phyloP scores from a whole-genome alignment of 2,329 filamentous ascomycete species.

The Fusarium sp. region DNA sequence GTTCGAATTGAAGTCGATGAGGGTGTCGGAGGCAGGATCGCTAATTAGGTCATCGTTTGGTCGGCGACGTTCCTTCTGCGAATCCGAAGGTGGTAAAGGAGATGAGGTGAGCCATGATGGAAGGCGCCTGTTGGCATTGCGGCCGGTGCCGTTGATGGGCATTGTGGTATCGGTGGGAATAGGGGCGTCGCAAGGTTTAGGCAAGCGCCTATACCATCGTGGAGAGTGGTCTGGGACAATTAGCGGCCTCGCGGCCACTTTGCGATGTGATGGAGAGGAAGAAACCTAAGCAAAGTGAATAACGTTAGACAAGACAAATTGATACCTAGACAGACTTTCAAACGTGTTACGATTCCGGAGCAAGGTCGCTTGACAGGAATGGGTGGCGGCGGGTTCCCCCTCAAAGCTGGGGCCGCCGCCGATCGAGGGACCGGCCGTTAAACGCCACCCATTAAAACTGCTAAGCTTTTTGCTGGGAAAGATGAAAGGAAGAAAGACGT shows the following conservation, averaged over 20 bases:
- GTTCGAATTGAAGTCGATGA: conserved; percentile 68
- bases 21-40: conserved; percentile 58
- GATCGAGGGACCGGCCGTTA: conserved; percentile 42
- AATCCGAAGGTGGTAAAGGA: conserved; percentile 36
- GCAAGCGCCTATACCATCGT: conserved; percentile 51
- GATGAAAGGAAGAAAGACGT: not conserved
- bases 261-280: conserved; percentile 27
- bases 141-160: conserved; percentile 50
- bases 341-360: conserved; percentile 30
- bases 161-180: conserved; percentile 38
- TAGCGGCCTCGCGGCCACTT: conserved; percentile 35
- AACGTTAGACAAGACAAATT: conserved; percentile 39
- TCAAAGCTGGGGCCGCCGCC: conserved; percentile 37
- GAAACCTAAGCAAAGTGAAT: conserved; percentile 28
- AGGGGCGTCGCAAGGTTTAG: conserved; percentile 39
- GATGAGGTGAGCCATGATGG: conserved; percentile 36
- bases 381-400: conserved; percentile 42
- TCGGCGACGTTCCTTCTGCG: conserved; percentile 39
- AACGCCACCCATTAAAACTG: conserved; percentile 36
- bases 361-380: conserved; percentile 32
- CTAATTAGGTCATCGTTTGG: conserved; percentile 53
- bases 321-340: conserved; percentile 19
- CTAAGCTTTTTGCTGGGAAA: conserved; percentile 33
- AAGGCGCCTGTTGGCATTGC: conserved; percentile 45
- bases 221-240: conserved; percentile 46